These are phyloP conservation scores for Euphorbia schlechtendalii DNA, from an alignment of 441 rosid genomes.

Conservation along the genomic window DNA sequence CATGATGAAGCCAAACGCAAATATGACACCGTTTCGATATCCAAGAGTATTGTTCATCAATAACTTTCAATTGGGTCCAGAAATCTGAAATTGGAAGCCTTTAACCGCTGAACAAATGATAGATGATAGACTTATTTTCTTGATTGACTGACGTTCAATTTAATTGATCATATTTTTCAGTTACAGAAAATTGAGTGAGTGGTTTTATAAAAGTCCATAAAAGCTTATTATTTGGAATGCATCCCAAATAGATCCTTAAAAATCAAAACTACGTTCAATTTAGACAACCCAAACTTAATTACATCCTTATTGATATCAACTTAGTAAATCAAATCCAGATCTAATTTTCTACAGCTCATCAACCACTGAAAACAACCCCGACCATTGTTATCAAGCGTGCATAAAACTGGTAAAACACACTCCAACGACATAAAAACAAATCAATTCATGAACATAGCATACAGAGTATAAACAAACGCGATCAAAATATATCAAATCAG, in stretches of 20 bases:
- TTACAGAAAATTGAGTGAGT: background rate
- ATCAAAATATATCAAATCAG: background rate
- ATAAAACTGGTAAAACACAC: background rate
- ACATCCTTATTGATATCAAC: background rate
- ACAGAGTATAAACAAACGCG: background rate
- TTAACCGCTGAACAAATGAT: background rate
- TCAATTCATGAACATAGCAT: background rate
- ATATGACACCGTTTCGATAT: background rate
- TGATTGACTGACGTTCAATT: background rate
- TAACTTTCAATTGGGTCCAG: background rate
- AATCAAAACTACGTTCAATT: background rate
- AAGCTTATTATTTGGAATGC: background rate
- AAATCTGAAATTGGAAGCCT: background rate
- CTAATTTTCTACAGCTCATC: background rate
- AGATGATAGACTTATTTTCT: background rate
- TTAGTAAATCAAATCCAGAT: background rate
- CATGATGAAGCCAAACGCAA: no score
- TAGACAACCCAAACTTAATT: background rate
- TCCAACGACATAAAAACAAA: background rate
- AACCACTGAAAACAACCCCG: background rate
- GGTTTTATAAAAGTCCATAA: no score
- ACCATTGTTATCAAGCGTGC: background rate
- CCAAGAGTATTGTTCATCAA: background rate
- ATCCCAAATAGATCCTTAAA: background rate
- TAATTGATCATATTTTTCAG: background rate